Evolutionary conservation across 2,329 filamentous ascomycete genomes (phyloP).

Genomic region (Claviceps digitariae): DNA sequence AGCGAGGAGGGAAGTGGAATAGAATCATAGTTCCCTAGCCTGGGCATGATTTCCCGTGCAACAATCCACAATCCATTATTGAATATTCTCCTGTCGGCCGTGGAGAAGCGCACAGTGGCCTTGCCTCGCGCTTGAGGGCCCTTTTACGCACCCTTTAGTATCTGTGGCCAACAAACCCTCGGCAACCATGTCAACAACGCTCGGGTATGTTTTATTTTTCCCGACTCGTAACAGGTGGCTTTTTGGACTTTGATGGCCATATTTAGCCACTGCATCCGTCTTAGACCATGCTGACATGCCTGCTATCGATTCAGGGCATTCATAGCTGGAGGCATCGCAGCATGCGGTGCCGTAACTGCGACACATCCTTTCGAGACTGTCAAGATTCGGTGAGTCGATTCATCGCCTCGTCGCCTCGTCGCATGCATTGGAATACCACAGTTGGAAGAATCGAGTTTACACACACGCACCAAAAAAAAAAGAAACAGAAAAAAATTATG

Average conservation of each 20-base stretch:
- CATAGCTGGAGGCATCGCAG: conserved; percentile 89
- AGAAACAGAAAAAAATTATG: background rate
- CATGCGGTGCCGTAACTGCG: conserved; percentile 92
- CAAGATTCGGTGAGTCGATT: conserved; percentile 68
- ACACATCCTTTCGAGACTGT: conserved; percentile 98
- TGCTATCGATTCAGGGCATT: conserved; percentile 49
- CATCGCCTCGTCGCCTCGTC: background rate
- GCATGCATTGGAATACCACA: too few species aligned
- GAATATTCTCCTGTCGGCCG: background rate
- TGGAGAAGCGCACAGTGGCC: background rate
- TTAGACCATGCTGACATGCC: conserved; percentile 7
- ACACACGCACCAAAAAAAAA: background rate
- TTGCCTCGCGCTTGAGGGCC: background rate
- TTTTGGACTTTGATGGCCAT: background rate
- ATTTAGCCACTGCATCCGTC: background rate
- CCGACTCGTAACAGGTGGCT: background rate
- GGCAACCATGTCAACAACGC: conserved; percentile 19
- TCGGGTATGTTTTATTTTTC: conserved; percentile 21
- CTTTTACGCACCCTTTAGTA: background rate
- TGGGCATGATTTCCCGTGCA: background rate
- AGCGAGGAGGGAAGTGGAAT: background rate
- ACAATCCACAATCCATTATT: background rate
- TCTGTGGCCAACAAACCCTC: background rate
- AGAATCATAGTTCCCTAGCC: background rate
- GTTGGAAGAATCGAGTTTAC: background rate